Evolutionary conservation across 1,139 yeast species (phyloP), one percentile per base, ranked within the genome.

Genomic region (Blastobotrys buckinghamii): DNA sequence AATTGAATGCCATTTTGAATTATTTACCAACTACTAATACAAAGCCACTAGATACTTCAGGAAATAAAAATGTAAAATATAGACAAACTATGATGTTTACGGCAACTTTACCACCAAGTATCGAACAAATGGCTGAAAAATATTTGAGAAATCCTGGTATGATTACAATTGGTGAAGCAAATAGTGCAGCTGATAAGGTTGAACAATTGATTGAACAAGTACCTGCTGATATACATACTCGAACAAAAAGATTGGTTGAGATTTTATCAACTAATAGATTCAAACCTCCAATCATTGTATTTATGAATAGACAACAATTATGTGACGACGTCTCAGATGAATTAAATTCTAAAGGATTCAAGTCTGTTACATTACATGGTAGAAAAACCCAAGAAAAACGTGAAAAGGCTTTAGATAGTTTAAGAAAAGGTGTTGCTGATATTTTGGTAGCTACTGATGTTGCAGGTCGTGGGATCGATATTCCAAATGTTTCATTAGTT

Each of bases 381-480:
- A 83, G 92, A 1, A 85, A 85, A 61, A 75, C 84, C 0, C 98
- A 92, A 66, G 87, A 79, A n/a, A 81, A 82, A 58, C 78, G 98
- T 66, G 97, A 92, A 61, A 67, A 68, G n/a, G 84, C 96, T 0
- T 73, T 92, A 41, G 71, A 72, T 17, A 78, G 80, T 37, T 78
- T 92, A 63, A 76, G 81, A 48, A 62, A 72, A 12, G 86, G 88
- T 27, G 70, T 72, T 27, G 78, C 80, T 1, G 81, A 79, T 48
- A 72, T 87, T 10, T 70, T 92, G 44, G 83, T 92, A 30, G 97
- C 97, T 10, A 92, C 98, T 0, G 97, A 92, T 61, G 90, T 92
- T 47, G 97, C 97, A 1, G 96, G 97, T 5, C 80, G 98, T 71
- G 98, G 98, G 67, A 82, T 92, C 52, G 97, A 92, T 67, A 81